Evolutionary conservation across 1,284 basidiomycete species (phyloP).

Genomic region (Sanguinoderma infundibulare): DNA sequence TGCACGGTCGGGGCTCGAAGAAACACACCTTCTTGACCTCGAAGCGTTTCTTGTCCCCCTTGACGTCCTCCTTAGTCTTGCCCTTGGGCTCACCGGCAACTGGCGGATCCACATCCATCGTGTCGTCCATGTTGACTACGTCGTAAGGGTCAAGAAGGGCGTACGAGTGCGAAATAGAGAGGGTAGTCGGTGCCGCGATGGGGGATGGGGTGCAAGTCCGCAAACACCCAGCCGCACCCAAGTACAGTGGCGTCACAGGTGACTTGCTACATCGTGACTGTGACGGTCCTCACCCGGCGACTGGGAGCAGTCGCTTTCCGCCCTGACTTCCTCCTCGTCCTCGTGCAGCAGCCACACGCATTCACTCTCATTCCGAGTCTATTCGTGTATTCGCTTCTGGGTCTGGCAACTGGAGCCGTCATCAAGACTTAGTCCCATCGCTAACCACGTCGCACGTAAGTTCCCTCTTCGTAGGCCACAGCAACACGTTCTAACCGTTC

Average conservation of each 20-base stretch:
- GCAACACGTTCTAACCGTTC: too few relatives aligned
- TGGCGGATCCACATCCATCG: constrained; percentile 80
- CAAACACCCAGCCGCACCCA: constrained; percentile 6
- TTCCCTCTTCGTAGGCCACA: too few relatives aligned
- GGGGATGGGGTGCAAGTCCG: constrained; percentile 17
- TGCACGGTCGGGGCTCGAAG: constrained; percentile 4
- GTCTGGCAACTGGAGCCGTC: too few relatives aligned
- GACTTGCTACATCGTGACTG: constrained; percentile 4
- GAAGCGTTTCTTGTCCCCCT: constrained; percentile 78
- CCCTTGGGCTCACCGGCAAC: constrained; percentile 48
- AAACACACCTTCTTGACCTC: constrained; percentile 91
- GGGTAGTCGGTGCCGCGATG: constrained; percentile 11
- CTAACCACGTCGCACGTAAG: too few relatives aligned
- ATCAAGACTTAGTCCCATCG: too few relatives aligned
- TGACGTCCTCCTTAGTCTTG: constrained; percentile 54
- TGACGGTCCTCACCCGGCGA: neutral
- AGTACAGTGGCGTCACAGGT: constrained; percentile 14
- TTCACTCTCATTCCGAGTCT: neutral
- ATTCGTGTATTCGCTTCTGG: too few relatives aligned
- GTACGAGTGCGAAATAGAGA: neutral
- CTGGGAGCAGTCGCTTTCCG: neutral
- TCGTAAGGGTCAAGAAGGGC: constrained; percentile 1
- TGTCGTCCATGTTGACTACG: constrained; percentile 57
- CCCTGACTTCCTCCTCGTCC: neutral
- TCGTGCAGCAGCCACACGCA: neutral